Base-by-base conservation (phyloP, 495 filamentous ascomycete species). In the Xeromyces bisporus region DNA sequence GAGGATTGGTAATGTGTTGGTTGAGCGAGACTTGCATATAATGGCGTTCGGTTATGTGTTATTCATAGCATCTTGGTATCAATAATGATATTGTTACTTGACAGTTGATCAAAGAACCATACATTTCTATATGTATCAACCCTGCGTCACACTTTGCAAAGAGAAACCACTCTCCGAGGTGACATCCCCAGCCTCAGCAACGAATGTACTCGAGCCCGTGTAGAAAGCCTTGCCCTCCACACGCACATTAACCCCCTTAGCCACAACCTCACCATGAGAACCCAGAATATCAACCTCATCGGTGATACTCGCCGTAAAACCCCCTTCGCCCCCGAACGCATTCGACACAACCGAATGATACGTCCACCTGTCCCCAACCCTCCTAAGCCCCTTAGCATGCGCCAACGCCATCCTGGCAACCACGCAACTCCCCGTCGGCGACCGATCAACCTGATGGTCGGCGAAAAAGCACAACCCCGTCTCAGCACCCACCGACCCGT, bases 401-500 rank as follows among this genome's bases (percentile, higher is more conserved):
- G 42, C 45, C 1, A 48, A 28, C 10, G 45, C 45, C 29, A 48
- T 32, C 3, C 45, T 32, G 5, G 45, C 45, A 12, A 40, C 35
- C 3, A 48, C 46, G 31, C 46, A 48, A 4, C 31, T 28, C 5
- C 46, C 46, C 11, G 47, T 51, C 0, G 47, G 47, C n/a, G 47
- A 50, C 15, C 47, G 36, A 12, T 50, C 47, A 27, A 50, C 46
- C 15, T 45, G 36, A 9, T 50, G 33, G 10, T 48, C 35, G 0
- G 47, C 47, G 23, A 48, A 50, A 24, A 41, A 44, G 18, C 44
- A 47, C 6, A 51, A 36, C 0, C 46, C 46, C 1, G 46, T 46
- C 23, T 46, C 46, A 10, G 32, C 26, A 2, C 43, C 43, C 1
- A 24, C 28, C 2, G 38, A 35, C 8, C 27, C 32, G 2, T 32